Conservation (phyloP, 1,284 basidiomycete species). For the Cystobasidium pallidum region DNA sequence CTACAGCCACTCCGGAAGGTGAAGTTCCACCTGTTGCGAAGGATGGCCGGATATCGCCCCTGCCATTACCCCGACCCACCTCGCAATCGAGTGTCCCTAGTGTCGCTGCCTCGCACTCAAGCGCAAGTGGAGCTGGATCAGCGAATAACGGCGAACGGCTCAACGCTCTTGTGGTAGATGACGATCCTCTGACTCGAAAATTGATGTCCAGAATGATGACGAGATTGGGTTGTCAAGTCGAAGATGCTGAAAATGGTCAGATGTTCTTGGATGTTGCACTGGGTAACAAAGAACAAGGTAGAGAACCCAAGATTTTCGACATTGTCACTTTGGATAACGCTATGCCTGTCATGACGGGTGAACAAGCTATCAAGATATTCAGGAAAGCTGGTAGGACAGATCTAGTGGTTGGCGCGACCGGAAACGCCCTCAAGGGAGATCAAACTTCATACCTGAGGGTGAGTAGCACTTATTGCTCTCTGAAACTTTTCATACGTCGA, state of each 20-base stretch:
- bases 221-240: constrained; percentile 74
- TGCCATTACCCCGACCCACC: constrained; percentile 1
- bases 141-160: constrained; percentile 52
- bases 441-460: constrained; percentile 34
- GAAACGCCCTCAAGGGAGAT: constrained; percentile 48
- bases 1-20: constrained; percentile 13
- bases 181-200: constrained; percentile 71
- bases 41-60: constrained; percentile 11
- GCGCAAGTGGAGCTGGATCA: constrained; percentile 27
- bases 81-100: constrained; percentile 16
- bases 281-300: constrained; percentile 46
- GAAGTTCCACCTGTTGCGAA: constrained; percentile 5
- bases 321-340: constrained; percentile 54
- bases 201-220: constrained; percentile 80
- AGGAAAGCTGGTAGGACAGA: constrained; percentile 45
- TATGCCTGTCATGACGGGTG: constrained; percentile 50
- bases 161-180: constrained; percentile 59
- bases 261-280: constrained; percentile 75
- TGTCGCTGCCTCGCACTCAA: not conserved
- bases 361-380: constrained; percentile 45
- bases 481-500: not conserved
- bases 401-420: constrained; percentile 51
- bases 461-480: not conserved
- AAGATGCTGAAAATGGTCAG: constrained; percentile 83
- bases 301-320: constrained; percentile 21